Evolutionary conservation across 2,329 filamentous ascomycete species (phyloP), one percentile per base, ranked within the genome.

Genomic region (Thielaviopsis punctulata): DNA sequence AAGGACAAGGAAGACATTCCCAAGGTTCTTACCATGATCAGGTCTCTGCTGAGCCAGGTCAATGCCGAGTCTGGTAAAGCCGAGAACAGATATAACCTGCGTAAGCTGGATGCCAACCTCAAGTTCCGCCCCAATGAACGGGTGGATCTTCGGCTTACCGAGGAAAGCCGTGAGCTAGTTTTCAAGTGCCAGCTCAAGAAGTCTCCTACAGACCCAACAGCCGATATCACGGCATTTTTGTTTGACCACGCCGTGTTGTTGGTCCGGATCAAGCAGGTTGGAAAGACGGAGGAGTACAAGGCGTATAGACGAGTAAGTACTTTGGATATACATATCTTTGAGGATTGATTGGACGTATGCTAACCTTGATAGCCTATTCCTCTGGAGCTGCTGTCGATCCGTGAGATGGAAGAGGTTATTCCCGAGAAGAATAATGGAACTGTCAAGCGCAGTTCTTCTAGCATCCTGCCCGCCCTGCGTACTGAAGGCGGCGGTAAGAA

Each of bases 181-280:
- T 95, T 90, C 69, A 98, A 96, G 71, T 89, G 87, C 61, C 81
- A 81, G 56, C 77, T 98, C 66, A 96, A 95, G 72, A 96, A 96
- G 70, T 80, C 82, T 4, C 84, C 89, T 0, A 89, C 86, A 0
- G 89, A 95, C 63, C 83, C 80, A 46, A 79, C 84, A 1, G 30
- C 30, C 9, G 90, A 96, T 60, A 90, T 98, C 45, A 92, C 88
- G 19, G 89, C 87, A 15, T 98, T 93, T 69, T 74, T 98, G 22
- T 95, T 98, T 63, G 92, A 98, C 62, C 92, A 98, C 64, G 90
- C 92, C 2, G 83, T 98, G 50, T 73, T 98, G 33, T 75, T 98
- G 41, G 92, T 95, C 58, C 79, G 89, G 50, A 82, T 89, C 58
- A 98, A 96, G 69, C 82, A 84, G 55, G 84, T 85, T 55, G 94